Percentiles rank a stretch among this genome's conserved stretches.
Evolutionary conservation across 768 basidiomycete species (phyloP).

Genomic region (Inosperma sp.): DNA sequence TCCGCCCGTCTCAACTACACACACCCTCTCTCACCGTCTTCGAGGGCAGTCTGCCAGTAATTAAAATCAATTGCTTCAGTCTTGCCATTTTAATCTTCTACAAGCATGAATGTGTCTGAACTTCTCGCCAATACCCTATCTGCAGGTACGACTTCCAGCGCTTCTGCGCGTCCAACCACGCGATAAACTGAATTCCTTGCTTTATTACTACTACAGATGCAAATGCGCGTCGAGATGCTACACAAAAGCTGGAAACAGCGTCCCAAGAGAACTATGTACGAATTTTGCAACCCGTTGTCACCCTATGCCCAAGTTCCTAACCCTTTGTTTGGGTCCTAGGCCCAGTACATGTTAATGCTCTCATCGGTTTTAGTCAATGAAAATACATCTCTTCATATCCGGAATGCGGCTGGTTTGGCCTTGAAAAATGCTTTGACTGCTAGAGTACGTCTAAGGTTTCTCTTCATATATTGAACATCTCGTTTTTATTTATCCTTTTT

Average conservation of each 20-base stretch:
- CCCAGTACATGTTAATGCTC: conserved; percentile 90
- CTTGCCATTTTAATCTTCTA: too few relatives aligned
- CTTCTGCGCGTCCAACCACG: conserved; percentile 28
- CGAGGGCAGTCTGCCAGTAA: not conserved
- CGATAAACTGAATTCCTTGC: conserved; percentile 20
- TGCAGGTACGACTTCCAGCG: conserved; percentile 49
- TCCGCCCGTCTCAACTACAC: not conserved
- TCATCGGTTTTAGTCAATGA: conserved; percentile 82
- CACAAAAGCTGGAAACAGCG: conserved; percentile 82
- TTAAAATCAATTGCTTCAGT: too few relatives aligned
- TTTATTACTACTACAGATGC: conserved; percentile 53
- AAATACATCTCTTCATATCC: conserved; percentile 59
- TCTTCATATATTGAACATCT: conserved; percentile 16
- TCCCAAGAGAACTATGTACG: conserved; percentile 87
- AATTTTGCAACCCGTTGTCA: conserved; percentile 15
- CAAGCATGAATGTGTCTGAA: conserved; percentile 82
- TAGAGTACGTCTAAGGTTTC: conserved; percentile 55
- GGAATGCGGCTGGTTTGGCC: conserved; percentile 95
- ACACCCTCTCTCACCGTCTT: not conserved
- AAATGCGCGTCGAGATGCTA: conserved; percentile 86
- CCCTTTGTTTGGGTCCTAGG: conserved; percentile 44
- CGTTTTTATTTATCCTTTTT: conserved; percentile 19
- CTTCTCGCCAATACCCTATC: conserved; percentile 92
- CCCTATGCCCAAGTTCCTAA: conserved; percentile 17
- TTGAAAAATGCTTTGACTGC: conserved; percentile 94